Percentiles rank a stretch among this genome's conserved stretches.
phyloP scores from a whole-genome alignment of 163 green algal genomes.

The Trebouxia gelatinosa region DNA sequence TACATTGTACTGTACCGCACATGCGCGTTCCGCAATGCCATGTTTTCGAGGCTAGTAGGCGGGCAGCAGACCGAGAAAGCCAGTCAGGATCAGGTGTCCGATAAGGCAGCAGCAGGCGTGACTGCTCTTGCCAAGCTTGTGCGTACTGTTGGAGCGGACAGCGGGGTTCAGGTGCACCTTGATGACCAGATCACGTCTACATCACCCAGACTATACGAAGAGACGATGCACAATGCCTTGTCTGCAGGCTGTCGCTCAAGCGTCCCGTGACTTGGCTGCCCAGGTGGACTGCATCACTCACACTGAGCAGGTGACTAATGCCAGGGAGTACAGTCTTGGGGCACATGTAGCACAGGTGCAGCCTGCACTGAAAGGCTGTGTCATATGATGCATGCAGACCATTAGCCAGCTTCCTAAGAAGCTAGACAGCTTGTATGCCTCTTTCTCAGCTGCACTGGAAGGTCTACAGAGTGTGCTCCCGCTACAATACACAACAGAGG shows the following conservation, averaged over 20 bases:
- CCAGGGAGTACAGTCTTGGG: no score
- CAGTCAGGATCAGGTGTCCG: constrained; percentile 9
- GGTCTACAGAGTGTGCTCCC: not conserved
- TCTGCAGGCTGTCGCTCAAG: constrained; percentile 4
- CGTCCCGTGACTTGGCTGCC: not conserved
- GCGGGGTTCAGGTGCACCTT: not conserved
- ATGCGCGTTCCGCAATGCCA: not conserved
- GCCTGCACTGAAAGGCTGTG: not conserved
- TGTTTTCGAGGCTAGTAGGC: not conserved
- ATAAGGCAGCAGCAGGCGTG: constrained; percentile 9
- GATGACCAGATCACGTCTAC: no score
- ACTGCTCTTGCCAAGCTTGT: constrained; percentile 1
- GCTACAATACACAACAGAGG: not conserved
- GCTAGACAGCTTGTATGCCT: not conserved
- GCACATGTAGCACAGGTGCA: no score
- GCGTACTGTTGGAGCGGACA: not conserved
- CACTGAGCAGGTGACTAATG: constrained; percentile 11
- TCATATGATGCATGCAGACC: constrained; percentile 16
- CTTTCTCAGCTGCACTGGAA: not conserved
- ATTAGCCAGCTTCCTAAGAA: constrained; percentile 7
- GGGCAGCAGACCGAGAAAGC: not conserved
- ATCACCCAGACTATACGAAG: no score
- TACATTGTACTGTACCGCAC: not conserved
- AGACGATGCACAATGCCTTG: not conserved
- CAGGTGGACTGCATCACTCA: not conserved